Evolutionary conservation across 768 basidiomycete genomes (phyloP).

Genomic region (Cytidiella melzeri): DNA sequence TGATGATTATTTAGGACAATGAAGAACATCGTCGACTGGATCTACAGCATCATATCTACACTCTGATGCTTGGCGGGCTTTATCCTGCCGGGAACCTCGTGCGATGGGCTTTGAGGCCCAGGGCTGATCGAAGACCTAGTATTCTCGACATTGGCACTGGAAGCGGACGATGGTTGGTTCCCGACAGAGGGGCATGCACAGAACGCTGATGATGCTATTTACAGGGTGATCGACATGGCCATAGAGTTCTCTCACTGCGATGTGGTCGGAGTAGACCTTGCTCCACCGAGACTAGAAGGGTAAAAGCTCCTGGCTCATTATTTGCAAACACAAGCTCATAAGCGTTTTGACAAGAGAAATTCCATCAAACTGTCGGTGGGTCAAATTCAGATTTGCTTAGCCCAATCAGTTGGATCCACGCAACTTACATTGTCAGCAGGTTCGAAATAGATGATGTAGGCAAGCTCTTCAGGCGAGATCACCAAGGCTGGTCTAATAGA

Average conservation of each 20-base stretch:
- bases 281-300: constrained; percentile 22
- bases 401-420: not conserved
- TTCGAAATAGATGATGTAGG: constrained; percentile 33
- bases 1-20: constrained; percentile 21
- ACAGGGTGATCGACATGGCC: constrained; percentile 30
- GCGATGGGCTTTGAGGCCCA: constrained; percentile 23
- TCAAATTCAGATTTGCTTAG: no score
- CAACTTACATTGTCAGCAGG: constrained; percentile 8
- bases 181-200: not conserved
- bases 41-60: constrained; percentile 26
- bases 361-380: constrained; percentile 27
- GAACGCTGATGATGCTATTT: not conserved
- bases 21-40: constrained; percentile 29
- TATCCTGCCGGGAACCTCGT: constrained; percentile 24
- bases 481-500: no score
- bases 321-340: not conserved
- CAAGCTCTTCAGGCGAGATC: not conserved
- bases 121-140: constrained; percentile 18
- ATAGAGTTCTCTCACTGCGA: constrained; percentile 27
- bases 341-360: constrained; percentile 15
- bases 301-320: constrained; percentile 6
- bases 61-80: constrained; percentile 20
- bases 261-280: constrained; percentile 30
- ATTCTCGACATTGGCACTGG: constrained; percentile 28
- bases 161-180: constrained; percentile 29